phyloP scores from a whole-genome alignment of 108 stramenopile genomes.

The Chaetoceros tenuissimus region DNA sequence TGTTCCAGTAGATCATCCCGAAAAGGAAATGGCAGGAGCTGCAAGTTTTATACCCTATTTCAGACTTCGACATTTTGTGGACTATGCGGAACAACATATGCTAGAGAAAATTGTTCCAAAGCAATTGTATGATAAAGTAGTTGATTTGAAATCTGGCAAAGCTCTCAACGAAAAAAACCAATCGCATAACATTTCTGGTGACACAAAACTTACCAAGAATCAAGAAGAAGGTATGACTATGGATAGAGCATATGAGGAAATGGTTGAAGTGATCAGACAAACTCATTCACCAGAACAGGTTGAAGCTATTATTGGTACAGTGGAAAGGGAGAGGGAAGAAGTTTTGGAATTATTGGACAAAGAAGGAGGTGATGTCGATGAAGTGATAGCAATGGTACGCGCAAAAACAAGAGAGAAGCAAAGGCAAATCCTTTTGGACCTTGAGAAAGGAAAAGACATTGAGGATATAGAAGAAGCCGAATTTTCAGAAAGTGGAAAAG shows the following conservation, averaged over 20 bases:
- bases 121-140: constrained; percentile 52
- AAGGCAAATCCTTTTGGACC: constrained; percentile 43
- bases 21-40: constrained; percentile 56
- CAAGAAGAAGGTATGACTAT: constrained; percentile 41
- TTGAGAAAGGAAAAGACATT: too few species aligned
- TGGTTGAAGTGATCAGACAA: constrained; percentile 41
- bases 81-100: constrained; percentile 66
- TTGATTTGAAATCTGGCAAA: constrained; percentile 28
- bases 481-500: too few species aligned
- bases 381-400: constrained; percentile 49
- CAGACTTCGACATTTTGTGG: constrained; percentile 54
- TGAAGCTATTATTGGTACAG: constrained; percentile 58
- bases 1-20: constrained; percentile 53
- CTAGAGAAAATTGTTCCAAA: constrained; percentile 58
- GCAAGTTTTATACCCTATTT: constrained; percentile 72
- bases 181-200: constrained; percentile 9
- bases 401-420: constrained; percentile 51
- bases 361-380: constrained; percentile 72
- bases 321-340: constrained; percentile 62
- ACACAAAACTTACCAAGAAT: constrained; percentile 11
- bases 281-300: constrained; percentile 61
- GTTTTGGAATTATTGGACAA: constrained; percentile 60
- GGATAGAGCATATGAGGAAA: constrained; percentile 35
- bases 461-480: not conserved
- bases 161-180: constrained; percentile 17